Base-by-base conservation (phyloP, 2,329 filamentous ascomycete species). In the Fusarium napiforme region DNA sequence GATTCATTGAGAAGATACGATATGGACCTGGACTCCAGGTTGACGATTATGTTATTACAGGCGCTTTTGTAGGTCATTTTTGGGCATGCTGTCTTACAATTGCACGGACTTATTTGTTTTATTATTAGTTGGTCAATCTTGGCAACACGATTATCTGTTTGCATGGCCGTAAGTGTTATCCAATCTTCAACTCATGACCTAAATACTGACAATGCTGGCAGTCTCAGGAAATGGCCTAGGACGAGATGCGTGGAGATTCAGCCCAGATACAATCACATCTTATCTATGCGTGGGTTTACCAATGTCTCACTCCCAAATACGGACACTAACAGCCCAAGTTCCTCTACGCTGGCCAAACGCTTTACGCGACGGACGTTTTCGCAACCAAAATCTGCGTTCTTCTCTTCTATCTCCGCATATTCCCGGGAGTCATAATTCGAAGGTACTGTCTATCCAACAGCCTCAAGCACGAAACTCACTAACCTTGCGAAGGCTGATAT, bases 351-450 rank as follows among this genome's bases (percentile, higher is more conserved):
- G 45, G 59, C 2, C 68, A 72, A 9, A 58, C 59, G 3, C 45
- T 73, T 4, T 72, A 73, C 30, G 61, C 66, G 9, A 39, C 43
- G 4, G 69, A 73, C 11, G 46, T 72, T 6, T 69, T 71, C 5
- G 45, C 47, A 5, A 56, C 67, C 21, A 73, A 73, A 5, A 64
- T 72, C 7, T 64, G 64, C 9, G 53, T 73, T 18, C 32, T 72
- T 0, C 70, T 72, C 28, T 72, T 73, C 18, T 73, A 60, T 30
- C 69, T 73, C 7, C 60, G 69, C 1, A 69, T 73, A n/a, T 72
- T 73, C 7, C 70, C 60, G 0, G 59, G 56, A 16, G 42, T 46
- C 10, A 16, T 32, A 2, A 43, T 57, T 9, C 21, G 53, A 57
- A 45, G 50, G 50, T 53, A 5, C 7, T 5, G n/a, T 39, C 1